Base-by-base conservation (phyloP, 306 rosid species). In the Calophaca sinica region DNA sequence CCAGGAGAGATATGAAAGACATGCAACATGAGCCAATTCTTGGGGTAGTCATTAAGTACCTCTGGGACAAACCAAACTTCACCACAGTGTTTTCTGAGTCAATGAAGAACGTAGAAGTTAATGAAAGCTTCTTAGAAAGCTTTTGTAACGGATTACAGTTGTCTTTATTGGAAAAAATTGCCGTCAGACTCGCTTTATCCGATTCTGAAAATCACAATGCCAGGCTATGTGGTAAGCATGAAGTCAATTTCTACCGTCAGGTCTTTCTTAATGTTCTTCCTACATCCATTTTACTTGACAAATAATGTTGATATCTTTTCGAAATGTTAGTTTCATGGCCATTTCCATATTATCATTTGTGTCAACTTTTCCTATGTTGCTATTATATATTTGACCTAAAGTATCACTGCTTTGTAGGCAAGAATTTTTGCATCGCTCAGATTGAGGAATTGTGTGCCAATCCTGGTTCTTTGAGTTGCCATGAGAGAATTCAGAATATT, bases 1-100 rank as follows among this genome's bases (percentile, higher is more conserved):
- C 54, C 83, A 73, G 75, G 50, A 55, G 85, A 79, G 97, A 90
- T 68, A 58, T 39, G 52, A 87, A 84, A 68, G 89, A 88, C 49
- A 68, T 73, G 72, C 87, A 76, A 14, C 75, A 81, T 45, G 92
- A 83, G 66, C 83, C 78, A 49, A 82, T 88, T 80, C 82, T 92
- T 44, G 84, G 69, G 64, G 85, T 88, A 45, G 80, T 90, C 64
- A 69, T 89, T 69, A 96, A 86, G 86, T 73, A 72, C 80, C 96
- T 96, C 57, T 72, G 92, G 69, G 92, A 84, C 67, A 86, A 82
- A 77, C 97, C 97, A 38, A 92, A 90, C 89, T 92, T 96, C 78
- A 81, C 87, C 57, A 83, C 99, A 0, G 87, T 96, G 76, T 84
- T 96, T 73, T 89, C 96, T 20, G 91, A 90, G 89, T 87, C 98